Base-by-base conservation (phyloP, 441 rosid genomes). In the Melastoma candidum region DNA sequence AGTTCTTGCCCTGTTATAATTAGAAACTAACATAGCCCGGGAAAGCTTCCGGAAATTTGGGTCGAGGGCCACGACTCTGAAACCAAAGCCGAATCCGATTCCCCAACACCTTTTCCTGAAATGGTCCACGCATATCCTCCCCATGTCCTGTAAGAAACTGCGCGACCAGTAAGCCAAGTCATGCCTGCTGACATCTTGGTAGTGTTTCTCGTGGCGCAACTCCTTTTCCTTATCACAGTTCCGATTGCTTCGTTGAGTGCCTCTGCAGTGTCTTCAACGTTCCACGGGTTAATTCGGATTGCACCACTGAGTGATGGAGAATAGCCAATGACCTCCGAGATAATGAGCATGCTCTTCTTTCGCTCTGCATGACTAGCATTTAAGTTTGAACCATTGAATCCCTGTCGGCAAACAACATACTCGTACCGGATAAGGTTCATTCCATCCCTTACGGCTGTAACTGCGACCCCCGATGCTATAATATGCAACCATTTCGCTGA, bases 341-440 rank as follows among this genome's bases (percentile, higher is more conserved):
- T 56, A 10, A 62, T 60, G 25, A 63, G 51, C 67, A 63, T 63
- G 14, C 67, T 77, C 68, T 69, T 74, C 70, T 77, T 77, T 14
- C 72, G 78, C 26, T 71, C 72, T 17, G 56, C 58, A 49, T 53
- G 64, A 56, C 68, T 72, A 45, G 48, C 36, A 22, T 32, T 26
- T 25, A 72, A 65, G 44, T 61, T 76, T 57, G 74, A 71, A 57
- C 71, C 74, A 22, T 65, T 70, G 36, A 67, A 48, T 60, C 82
- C 82, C 44, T 74, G 78, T 58, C 82, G 67, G 53, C 82, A 74
- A 2, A 73, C 74, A 1, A 77, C 71, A 48, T 77, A 77, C 45
- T 77, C 79, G 58, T 77, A 77, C 49, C 78, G 82, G 10, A 74
- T 77, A 46, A 77, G 79, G 57, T 77, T 77, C 82, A 77, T 77